These are phyloP conservation scores for Lumnitzera littorea DNA, from an alignment of 345 rosid genomes.

Conservation along the genomic window DNA sequence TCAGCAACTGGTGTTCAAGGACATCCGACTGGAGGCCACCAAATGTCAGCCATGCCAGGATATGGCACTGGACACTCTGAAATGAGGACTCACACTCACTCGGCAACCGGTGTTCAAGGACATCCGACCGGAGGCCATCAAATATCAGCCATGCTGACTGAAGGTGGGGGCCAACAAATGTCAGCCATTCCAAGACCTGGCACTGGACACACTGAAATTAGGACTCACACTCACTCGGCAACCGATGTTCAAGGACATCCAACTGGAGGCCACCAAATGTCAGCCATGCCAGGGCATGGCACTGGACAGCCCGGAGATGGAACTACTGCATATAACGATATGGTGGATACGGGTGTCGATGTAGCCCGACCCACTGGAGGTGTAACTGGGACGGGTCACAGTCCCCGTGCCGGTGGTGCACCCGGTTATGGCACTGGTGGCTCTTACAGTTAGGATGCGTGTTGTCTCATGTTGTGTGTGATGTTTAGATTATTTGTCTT, in stretches of 20 bases:
- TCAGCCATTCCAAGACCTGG: background rate
- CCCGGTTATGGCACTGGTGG: too few species aligned
- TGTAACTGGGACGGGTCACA: too few species aligned
- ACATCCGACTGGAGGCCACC: conserved; percentile 4
- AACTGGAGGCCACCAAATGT: conserved; percentile 29
- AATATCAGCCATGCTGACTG: too few species aligned
- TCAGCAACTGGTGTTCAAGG: conserved; percentile 23
- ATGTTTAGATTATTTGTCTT: too few species aligned
- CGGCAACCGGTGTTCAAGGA: conserved; percentile 23
- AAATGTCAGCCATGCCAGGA: conserved; percentile 9
- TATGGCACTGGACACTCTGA: background rate
- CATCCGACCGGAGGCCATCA: conserved; percentile 1
- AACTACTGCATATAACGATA: background rate
- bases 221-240: too few species aligned
- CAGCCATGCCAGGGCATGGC: background rate
- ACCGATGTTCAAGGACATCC: conserved; percentile 11
- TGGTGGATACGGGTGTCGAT: too few species aligned
- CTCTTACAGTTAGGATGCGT: too few species aligned
- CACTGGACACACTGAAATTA: background rate
- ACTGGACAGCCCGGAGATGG: conserved; percentile 1
- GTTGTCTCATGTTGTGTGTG: too few species aligned
- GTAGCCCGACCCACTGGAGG: too few species aligned
- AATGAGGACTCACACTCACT: conserved; percentile 1
- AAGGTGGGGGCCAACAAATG: background rate
- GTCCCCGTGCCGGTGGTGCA: too few species aligned